Conservation (phyloP, 306 rosid genomes). For the Sesbania bispinosa region DNA sequence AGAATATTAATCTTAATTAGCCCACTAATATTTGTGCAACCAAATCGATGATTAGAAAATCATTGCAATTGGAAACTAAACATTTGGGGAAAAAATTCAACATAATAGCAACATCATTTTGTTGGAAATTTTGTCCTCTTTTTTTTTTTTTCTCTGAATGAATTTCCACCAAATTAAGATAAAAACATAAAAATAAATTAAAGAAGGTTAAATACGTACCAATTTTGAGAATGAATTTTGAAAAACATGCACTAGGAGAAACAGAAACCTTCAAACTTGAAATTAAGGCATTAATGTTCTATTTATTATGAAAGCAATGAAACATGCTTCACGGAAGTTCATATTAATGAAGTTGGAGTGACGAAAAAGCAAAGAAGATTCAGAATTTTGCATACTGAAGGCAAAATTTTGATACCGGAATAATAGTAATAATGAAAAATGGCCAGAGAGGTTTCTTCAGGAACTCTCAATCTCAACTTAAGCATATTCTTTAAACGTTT, state of each 20-base stretch:
- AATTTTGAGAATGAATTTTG: background rate
- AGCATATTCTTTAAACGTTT: constrained; percentile 44
- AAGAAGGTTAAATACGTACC: constrained; percentile 3
- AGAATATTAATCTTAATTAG: too few relatives aligned
- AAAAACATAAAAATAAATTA: background rate
- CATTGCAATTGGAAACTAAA: too few relatives aligned
- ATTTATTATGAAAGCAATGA: constrained; percentile 18
- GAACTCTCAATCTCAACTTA: constrained; percentile 35
- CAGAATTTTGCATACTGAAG: constrained; percentile 25
- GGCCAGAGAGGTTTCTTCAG: constrained; percentile 36
- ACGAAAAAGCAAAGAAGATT: constrained; percentile 42
- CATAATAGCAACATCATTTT: too few relatives aligned
- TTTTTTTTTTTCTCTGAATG: too few relatives aligned
- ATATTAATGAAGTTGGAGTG: constrained; percentile 49
- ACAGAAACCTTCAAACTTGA: constrained; percentile 24
- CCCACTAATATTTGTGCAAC: too few relatives aligned
- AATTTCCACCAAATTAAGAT: too few relatives aligned
- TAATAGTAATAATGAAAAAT: constrained; percentile 17
- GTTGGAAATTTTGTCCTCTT: too few relatives aligned
- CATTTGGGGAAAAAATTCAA: too few relatives aligned
- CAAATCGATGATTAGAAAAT: too few relatives aligned
- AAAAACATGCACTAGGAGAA: background rate
- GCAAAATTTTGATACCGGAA: constrained; percentile 26
- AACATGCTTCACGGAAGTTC: constrained; percentile 41
- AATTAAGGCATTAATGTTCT: constrained; percentile 6